Evolutionary conservation across 805 yeast species (phyloP).

Genomic region (Spathaspora hagerdaliae): DNA sequence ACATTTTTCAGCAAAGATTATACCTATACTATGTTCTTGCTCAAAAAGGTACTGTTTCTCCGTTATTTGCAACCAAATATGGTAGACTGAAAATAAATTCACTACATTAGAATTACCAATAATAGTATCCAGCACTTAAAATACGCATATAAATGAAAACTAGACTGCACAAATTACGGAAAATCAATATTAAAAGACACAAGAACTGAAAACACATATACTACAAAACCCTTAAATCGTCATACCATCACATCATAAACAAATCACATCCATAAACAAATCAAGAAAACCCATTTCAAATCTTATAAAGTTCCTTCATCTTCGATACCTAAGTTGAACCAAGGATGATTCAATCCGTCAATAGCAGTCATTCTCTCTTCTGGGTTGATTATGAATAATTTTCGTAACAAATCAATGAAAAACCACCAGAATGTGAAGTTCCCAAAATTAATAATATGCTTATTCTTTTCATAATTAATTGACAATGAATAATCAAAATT

Average conservation of each 20-base stretch:
- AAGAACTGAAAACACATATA: not conserved
- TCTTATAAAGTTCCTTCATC: conserved; percentile 36
- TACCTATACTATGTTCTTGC: no score
- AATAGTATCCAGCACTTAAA: no score
- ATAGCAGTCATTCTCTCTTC: conserved; percentile 34
- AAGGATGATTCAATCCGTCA: conserved; percentile 44
- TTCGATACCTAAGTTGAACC: conserved; percentile 45
- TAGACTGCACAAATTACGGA: not conserved
- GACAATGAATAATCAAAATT: conserved; percentile 37
- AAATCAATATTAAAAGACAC: not conserved
- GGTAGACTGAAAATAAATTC: no score
- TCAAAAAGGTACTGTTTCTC: no score
- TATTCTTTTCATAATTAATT: conserved; percentile 34
- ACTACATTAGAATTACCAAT: no score
- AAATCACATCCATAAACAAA: no score
- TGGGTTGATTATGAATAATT: conserved; percentile 38
- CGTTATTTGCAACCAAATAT: no score
- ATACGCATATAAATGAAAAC: no score
- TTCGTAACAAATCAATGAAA: conserved; percentile 46
- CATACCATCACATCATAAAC: not conserved
- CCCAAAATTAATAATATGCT: conserved; percentile 46
- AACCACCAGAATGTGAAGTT: conserved; percentile 80
- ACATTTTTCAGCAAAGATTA: no score
- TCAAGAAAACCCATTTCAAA: not conserved
- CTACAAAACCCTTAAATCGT: not conserved